Evolutionary conservation across 352 stramenopile genomes (phyloP), one percentile per base, ranked within the genome.

Genomic region (Phytophthora citrophthora): DNA sequence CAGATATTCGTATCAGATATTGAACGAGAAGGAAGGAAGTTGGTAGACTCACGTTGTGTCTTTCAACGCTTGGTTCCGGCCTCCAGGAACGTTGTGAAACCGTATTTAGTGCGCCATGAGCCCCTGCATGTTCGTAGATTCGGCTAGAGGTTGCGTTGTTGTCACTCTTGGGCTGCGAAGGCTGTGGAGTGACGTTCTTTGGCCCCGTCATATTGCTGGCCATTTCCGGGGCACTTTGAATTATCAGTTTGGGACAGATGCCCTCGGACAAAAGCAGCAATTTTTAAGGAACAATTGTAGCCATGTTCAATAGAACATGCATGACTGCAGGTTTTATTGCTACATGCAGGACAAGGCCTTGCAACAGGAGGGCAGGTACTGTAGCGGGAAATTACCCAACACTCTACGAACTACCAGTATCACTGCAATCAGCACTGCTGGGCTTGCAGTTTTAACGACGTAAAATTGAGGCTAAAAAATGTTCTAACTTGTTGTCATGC

Each of bases 1-100:
- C 39, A 29, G 20, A 41, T 18, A 48, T 8, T 20, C 20, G 18
- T 16, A 49, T 48, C 38, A 58, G 51, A 50, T 49, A 26, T 10
- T 36, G 11, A 27, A 27, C 34, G 29, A 34, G 29, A 34, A 34
- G 29, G 9, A 34, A 3, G 29, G 4, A 13, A 11, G 9, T 10
- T 34, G 29, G 1, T 13, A 13, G 3, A 54, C 69, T 27, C 47
- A 77, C 64, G 40, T 77, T 46, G 29, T 74, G 66, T 51, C 57
- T 55, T 15, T 51, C 34, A 31, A 31, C 47, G 16, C 47, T 48
- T 47, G 38, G 41, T 24, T 56, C 54, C 13, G 54, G 48, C 54
- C 54, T 63, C 62, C 56, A 69, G 47, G 20, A 43, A 20, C 41
- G 48, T 53, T 23, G 15, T 6, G 23, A 16, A 13, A 18, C 36